Conservation (phyloP, 108 stramenopile species). For the Nannochloropsis gaditana region DNA sequence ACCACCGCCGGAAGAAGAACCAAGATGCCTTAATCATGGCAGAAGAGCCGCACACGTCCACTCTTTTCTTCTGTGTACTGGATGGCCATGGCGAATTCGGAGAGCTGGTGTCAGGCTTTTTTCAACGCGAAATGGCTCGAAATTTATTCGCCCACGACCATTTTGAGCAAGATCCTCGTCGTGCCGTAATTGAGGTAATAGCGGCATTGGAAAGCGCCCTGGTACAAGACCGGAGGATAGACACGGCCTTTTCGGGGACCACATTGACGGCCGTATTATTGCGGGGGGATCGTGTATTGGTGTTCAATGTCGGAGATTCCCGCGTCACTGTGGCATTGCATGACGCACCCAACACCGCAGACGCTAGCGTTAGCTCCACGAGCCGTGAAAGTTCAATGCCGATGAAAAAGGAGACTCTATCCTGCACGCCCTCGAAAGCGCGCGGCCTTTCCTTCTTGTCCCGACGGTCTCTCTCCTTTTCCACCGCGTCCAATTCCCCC, state of each 20-base stretch:
- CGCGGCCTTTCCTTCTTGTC: not conserved
- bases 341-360: not conserved
- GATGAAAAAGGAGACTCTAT: not conserved
- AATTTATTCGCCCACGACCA: not conserved
- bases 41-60: conserved; percentile 79
- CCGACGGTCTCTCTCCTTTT: not conserved
- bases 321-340: not conserved
- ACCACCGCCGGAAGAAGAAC: conserved; percentile 97
- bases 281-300: not conserved
- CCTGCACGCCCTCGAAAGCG: not conserved
- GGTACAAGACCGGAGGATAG: not conserved
- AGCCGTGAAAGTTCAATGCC: not conserved
- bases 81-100: conserved; percentile 98
- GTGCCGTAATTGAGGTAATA: not conserved
- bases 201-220: not conserved
- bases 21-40: conserved; percentile 95
- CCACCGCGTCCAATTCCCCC: not conserved
- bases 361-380: not conserved
- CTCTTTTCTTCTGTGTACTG: conserved; percentile 82
- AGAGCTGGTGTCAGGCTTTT: conserved; percentile 67
- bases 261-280: not conserved
- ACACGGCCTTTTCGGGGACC: conserved; percentile 8
- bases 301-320: conserved; percentile 4
- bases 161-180: not conserved
- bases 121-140: not conserved